Evolutionary conservation across 106 monocot genomes (phyloP).

Genomic region (Platanthera guangdongensis): DNA sequence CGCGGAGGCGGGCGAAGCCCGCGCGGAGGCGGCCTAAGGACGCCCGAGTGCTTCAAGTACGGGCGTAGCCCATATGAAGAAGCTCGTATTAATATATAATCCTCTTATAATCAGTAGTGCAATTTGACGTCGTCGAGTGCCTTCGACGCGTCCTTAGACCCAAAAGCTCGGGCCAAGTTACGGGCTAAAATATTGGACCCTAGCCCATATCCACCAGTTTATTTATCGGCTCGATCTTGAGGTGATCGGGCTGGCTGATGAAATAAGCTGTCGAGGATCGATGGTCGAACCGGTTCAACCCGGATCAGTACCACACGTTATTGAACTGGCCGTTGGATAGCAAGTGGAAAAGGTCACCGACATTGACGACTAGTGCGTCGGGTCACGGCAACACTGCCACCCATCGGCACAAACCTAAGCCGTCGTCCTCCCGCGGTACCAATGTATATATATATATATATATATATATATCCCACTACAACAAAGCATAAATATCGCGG

Average conservation of each 20-base stretch:
- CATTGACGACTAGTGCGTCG: constrained; percentile 64
- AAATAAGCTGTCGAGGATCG: constrained; percentile 60
- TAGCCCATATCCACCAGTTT: constrained; percentile 7
- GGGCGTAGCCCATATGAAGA: too few relatives aligned
- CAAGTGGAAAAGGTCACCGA: constrained; percentile 82
- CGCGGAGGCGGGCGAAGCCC: too few relatives aligned
- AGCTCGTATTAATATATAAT: not conserved
- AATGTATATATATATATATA: too few relatives aligned
- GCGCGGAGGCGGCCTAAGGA: too few relatives aligned
- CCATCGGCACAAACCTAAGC: constrained; percentile 37
- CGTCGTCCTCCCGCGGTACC: constrained; percentile 34
- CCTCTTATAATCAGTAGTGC: not conserved
- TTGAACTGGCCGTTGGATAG: constrained; percentile 66
- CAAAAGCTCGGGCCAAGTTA: constrained; percentile 82
- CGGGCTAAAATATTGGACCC: constrained; percentile 40
- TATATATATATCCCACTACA: too few relatives aligned
- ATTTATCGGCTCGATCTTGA: constrained; percentile 46
- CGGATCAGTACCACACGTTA: constrained; percentile 69
- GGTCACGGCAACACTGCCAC: constrained; percentile 49
- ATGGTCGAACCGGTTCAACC: constrained; percentile 44
- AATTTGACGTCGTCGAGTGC: constrained; percentile 24
- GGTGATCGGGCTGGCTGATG: constrained; percentile 43
- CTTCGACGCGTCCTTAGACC: constrained; percentile 52
- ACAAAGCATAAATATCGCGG: too few relatives aligned
- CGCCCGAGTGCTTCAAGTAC: too few relatives aligned